Percentiles rank a stretch among this genome's conserved stretches.
Evolutionary conservation across 1,284 basidiomycete species (phyloP).

Genomic region (Boletellus deceptivus): DNA sequence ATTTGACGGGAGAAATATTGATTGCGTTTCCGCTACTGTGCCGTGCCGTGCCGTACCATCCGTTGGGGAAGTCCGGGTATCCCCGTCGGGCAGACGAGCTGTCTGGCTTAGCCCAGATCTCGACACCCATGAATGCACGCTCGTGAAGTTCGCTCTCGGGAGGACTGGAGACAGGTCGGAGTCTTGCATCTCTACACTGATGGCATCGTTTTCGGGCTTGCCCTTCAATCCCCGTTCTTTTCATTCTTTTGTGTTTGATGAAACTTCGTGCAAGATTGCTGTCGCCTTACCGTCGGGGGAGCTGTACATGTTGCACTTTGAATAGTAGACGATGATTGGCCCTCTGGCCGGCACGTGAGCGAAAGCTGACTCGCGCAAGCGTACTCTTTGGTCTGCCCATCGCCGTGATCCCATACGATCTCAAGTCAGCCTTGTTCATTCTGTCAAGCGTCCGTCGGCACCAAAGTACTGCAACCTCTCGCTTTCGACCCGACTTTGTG

Average conservation of each 20-base stretch:
- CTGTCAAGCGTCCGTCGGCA: constrained; percentile 2
- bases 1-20: constrained; percentile 13
- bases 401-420: background rate
- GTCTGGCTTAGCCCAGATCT: constrained; percentile 21
- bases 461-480: background rate
- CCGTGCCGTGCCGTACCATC: constrained; percentile 12
- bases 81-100: constrained; percentile 23
- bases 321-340: constrained; percentile 4
- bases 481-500: constrained; percentile 1
- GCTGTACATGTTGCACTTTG: constrained; percentile 24
- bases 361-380: constrained; percentile 14
- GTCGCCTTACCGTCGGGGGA: constrained; percentile 22
- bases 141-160: constrained; percentile 22
- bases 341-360: constrained; percentile 30
- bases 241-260: constrained; percentile 27
- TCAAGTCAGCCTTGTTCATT: background rate
- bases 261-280: constrained; percentile 24
- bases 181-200: constrained; percentile 18
- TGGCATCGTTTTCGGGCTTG: constrained; percentile 26
- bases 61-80: constrained; percentile 18
- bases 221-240: constrained; percentile 22
- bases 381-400: background rate
- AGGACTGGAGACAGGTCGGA: background rate
- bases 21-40: constrained; percentile 3
- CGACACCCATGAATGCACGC: constrained; percentile 13